A percentile compares a stretch with the other conserved stretches of the same genome.
Evolutionary conservation across 495 filamentous ascomycete genomes (phyloP).

Genomic region (Neurospora sp.): DNA sequence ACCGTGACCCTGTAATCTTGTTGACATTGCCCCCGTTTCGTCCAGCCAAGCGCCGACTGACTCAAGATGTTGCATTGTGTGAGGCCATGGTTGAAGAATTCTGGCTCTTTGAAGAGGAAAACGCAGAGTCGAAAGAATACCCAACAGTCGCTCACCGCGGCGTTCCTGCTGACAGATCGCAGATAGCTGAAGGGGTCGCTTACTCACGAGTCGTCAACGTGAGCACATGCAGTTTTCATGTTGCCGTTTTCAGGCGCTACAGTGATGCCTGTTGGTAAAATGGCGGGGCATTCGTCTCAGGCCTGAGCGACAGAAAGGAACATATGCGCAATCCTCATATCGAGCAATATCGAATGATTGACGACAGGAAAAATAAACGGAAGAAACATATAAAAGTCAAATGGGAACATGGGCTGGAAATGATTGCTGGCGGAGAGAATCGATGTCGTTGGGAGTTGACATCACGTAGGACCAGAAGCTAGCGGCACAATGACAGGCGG

Average conservation of each 20-base stretch:
- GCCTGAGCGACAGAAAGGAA: neutral
- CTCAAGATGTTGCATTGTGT: too few species aligned
- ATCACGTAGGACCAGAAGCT: neutral
- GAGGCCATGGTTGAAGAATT: too few species aligned
- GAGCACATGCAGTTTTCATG: neutral
- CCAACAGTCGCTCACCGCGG: too few species aligned
- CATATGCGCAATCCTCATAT: too few species aligned
- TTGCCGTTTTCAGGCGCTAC: neutral
- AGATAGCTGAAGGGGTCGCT: neutral
- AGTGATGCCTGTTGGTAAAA: neutral
- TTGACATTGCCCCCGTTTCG: too few species aligned
- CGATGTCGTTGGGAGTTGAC: neutral
- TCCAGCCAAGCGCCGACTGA: too few species aligned
- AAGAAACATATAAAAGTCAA: neutral
- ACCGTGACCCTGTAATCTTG: too few species aligned
- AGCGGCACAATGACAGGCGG: neutral
- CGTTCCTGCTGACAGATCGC: neutral
- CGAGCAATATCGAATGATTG: neutral
- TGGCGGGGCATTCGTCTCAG: neutral
- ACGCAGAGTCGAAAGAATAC: too few species aligned
- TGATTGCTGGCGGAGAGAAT: neutral
- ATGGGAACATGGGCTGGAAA: neutral
- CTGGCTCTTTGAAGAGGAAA: too few species aligned
- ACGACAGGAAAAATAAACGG: neutral
- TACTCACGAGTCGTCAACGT: neutral